Evolutionary conservation across 305 asterid species (phyloP).

Genomic region (Solanum hybrid): DNA sequence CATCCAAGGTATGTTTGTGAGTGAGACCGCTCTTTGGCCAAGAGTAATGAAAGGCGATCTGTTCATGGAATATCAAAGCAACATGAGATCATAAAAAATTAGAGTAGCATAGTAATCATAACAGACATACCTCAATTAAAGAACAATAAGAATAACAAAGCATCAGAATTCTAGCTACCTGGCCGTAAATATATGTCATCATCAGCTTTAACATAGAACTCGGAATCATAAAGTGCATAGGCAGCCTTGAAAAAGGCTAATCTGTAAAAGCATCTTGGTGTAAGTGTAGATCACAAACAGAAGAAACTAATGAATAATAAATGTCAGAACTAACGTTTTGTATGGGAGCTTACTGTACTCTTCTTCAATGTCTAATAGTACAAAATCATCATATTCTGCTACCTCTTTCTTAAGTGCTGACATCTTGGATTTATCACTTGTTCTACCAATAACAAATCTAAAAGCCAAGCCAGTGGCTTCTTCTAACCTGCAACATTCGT

Average conservation of each 20-base stretch:
- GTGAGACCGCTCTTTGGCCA: constrained; percentile 89
- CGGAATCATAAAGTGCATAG: constrained; percentile 79
- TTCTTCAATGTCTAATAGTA: constrained; percentile 88
- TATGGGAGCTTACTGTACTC: constrained; percentile 99
- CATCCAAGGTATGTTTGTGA: constrained; percentile 94
- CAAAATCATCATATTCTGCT: constrained; percentile 80
- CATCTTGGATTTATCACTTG: constrained; percentile 73
- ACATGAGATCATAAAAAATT: background rate
- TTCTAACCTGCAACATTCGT: constrained; percentile 67
- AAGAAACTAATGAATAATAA: constrained; percentile 2
- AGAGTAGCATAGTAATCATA: background rate
- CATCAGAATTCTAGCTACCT: constrained; percentile 37
- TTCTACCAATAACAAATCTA: constrained; percentile 84
- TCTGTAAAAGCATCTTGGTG: constrained; percentile 33
- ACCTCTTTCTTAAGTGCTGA: constrained; percentile 72
- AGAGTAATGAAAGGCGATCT: constrained; percentile 91
- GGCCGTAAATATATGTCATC: constrained; percentile 97
- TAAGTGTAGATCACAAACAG: constrained; percentile 18
- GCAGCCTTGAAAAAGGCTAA: constrained; percentile 97
- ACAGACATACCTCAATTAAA: background rate
- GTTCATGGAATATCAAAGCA: constrained; percentile 17
- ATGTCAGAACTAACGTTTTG: constrained; percentile 79
- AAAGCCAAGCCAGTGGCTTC: constrained; percentile 95
- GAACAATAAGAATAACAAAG: background rate
- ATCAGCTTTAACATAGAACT: constrained; percentile 95